Evolutionary conservation across 257 asterid species (phyloP), one percentile per base, ranked within the genome.

Genomic region (Prunella vulgaris): DNA sequence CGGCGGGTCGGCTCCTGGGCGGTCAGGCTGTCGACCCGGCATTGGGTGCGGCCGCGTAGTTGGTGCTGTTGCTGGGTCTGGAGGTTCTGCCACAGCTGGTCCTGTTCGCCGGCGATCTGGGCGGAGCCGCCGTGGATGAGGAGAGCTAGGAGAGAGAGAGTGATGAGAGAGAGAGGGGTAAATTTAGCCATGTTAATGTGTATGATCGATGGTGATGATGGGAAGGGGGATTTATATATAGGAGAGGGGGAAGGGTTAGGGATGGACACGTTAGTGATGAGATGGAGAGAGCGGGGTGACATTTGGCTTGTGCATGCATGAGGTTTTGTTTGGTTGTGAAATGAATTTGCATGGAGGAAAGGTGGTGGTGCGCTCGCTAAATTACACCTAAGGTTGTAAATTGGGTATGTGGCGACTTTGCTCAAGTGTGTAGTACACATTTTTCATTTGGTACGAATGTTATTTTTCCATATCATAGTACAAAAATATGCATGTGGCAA

Each of bases 251-350:
- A 40, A 5, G 70, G n/a, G 25, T 13, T 13, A 10, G 15, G 2
- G 15, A 40, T 40, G 18, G 91, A 83, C 91, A 87, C 94, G 88
- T 81, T 76, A 28, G 58, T n/a, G 42, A 51, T 49, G 76, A 59
- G 66, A 20, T 70, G 77, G 61, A 4, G 54, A n/a, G 64, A 53
- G 18, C 20, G 3, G 68, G 25, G 40, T 54, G 81, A 76, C 86
- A 83, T 70, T 65, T 78, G 85, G 74, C 81, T n/a, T 59, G 21
- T 81, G 81, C 83, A 75, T 81, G 81, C n/a, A n/a, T n/a, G 66
- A 9, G 38, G 10, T 61, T 76, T 77, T 67, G 68, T 58, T 76
- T 46, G 35, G 14, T 73, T 33, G 7, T 32, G 68, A 15, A 10
- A 18, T 60, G 68, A 68, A 24, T 12, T 58, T 38, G 54, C 83